Evolutionary conservation across 2,329 filamentous ascomycete genomes (phyloP).

Genomic region (Epichloe brachyelytri): DNA sequence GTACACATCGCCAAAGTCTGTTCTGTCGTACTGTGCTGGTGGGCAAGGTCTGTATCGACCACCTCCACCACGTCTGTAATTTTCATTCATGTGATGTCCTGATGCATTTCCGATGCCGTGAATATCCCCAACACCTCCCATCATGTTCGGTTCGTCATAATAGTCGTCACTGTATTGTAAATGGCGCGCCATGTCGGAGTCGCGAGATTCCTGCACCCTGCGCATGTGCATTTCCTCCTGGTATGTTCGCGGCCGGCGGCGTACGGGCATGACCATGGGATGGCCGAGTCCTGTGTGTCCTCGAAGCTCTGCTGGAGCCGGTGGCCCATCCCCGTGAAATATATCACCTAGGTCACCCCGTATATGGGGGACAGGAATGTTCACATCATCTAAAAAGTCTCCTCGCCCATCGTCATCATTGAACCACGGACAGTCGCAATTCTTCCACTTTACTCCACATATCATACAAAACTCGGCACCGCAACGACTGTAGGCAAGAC

Average conservation of each 20-base stretch:
- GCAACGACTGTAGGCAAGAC: slow-evolving; percentile 43
- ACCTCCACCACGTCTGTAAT: slow-evolving; percentile 26
- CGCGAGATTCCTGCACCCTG: slow-evolving; percentile 32
- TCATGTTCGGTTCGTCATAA: slow-evolving; percentile 26
- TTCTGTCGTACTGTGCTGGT: slow-evolving; percentile 1
- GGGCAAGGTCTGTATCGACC: slow-evolving; percentile 2
- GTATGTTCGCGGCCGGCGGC: slow-evolving; percentile 20
- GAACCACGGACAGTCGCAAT: slow-evolving; percentile 72
- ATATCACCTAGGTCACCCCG: slow-evolving; percentile 13
- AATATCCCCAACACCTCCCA: slow-evolving; percentile 22
- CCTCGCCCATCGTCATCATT: slow-evolving; percentile 44
- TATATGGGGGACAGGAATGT: slow-evolving; percentile 27
- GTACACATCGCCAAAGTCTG: slow-evolving; percentile 30
- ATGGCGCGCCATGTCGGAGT: slow-evolving; percentile 23
- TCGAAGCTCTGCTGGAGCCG: slow-evolving; percentile 19
- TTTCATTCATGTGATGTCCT: slow-evolving; percentile 48
- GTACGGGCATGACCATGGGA: slow-evolving; percentile 11
- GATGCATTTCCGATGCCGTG: slow-evolving; percentile 37
- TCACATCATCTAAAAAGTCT: slow-evolving; percentile 42
- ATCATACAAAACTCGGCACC: slow-evolving; percentile 79
- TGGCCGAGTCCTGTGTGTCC: slow-evolving; percentile 5
- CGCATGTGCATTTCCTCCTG: slow-evolving; percentile 35
- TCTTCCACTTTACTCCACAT: slow-evolving; percentile 72
- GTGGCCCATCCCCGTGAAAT: slow-evolving; percentile 10
- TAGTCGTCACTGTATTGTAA: slow-evolving; percentile 19